These are phyloP conservation scores for Diplogelasinospora grovesii DNA, from an alignment of 495 filamentous ascomycete genomes.

Conservation along the genomic window DNA sequence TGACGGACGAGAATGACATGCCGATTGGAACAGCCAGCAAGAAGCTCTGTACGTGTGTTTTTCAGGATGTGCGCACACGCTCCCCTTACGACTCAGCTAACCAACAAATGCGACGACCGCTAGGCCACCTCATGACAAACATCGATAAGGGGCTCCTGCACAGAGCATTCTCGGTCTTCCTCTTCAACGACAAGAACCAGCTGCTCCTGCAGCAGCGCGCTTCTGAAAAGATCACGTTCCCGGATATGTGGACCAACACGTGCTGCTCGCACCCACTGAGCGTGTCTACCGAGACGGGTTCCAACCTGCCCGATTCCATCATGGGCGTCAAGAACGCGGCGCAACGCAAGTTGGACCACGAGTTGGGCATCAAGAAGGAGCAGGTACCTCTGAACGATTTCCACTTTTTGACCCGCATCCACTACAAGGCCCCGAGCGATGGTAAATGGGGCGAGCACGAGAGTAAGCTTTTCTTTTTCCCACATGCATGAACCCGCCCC, in stretches of 20 bases:
- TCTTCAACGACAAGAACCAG: conserved; percentile 86
- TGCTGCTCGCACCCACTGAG: conserved; percentile 97
- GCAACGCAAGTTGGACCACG: conserved; percentile 86
- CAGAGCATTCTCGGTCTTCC: conserved; percentile 94
- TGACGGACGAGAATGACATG: conserved; percentile 81
- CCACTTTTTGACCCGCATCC: conserved; percentile 90
- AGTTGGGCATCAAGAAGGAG: conserved; percentile 82
- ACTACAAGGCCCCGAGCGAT: conserved; percentile 95
- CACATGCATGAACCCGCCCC: too few relatives aligned
- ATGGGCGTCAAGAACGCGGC: conserved; percentile 84
- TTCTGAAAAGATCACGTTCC: conserved; percentile 97
- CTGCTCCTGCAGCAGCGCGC: conserved; percentile 94
- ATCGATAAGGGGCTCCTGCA: conserved; percentile 93
- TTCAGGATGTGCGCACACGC: too few relatives aligned
- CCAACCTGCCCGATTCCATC: conserved; percentile 71
- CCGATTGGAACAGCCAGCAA: conserved; percentile 98
- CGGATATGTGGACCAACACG: conserved; percentile 99
- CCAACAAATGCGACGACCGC: too few relatives aligned
- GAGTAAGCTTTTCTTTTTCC: conserved; percentile 51
- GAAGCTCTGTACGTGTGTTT: conserved; percentile 91
- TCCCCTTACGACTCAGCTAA: too few relatives aligned
- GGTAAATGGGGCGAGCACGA: conserved; percentile 99
- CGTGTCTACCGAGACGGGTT: conserved; percentile 84
- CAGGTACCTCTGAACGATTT: conserved; percentile 93
- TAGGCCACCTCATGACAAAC: conserved; percentile 97